phyloP scores from a whole-genome alignment of 2,329 filamentous ascomycete genomes.

The Arthrinium puccinioides region DNA sequence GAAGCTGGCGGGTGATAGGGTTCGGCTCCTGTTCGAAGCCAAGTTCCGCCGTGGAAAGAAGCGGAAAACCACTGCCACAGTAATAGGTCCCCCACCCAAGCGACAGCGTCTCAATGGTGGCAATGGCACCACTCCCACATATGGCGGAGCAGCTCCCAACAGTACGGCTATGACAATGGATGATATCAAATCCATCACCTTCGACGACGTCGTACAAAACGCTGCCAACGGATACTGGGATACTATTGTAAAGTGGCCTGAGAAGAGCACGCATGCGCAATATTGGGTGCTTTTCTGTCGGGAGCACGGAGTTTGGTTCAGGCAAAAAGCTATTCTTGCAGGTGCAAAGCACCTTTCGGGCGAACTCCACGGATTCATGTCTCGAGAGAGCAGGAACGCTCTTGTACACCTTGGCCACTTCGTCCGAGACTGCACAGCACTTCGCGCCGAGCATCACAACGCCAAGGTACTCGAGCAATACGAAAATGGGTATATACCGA shows the following conservation, averaged over 20 bases:
- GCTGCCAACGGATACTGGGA: slow-evolving; percentile 10
- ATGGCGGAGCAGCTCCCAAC: no score
- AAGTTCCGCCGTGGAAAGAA: no score
- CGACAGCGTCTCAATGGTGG: no score
- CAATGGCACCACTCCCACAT: no score
- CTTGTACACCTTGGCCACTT: slow-evolving; percentile 25
- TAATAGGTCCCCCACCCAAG: no score
- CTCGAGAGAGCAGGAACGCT: slow-evolving; percentile 21
- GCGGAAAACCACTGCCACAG: no score
- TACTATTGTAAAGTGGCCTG: slow-evolving; percentile 21
- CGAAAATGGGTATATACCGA: slow-evolving; percentile 23
- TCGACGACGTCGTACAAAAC: no score
- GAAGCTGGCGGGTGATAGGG: no score
- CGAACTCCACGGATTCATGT: slow-evolving; percentile 19
- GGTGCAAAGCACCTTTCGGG: slow-evolving; percentile 30
- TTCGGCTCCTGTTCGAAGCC: no score
- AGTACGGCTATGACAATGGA: no score
- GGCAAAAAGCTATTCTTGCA: slow-evolving; percentile 22
- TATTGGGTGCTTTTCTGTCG: slow-evolving; percentile 33
- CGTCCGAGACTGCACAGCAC: slow-evolving; percentile 23
- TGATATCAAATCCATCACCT: no score
- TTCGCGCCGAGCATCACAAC: slow-evolving; percentile 25
- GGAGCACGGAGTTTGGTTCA: slow-evolving; percentile 29
- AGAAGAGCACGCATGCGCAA: slow-evolving; percentile 9
- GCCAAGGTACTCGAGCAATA: slow-evolving; percentile 17